A percentile compares a stretch with the other conserved stretches of the same genome.
Evolutionary conservation across 352 stramenopile species (phyloP).

Genomic region (Hyaloperonospora arabidopsidis): DNA sequence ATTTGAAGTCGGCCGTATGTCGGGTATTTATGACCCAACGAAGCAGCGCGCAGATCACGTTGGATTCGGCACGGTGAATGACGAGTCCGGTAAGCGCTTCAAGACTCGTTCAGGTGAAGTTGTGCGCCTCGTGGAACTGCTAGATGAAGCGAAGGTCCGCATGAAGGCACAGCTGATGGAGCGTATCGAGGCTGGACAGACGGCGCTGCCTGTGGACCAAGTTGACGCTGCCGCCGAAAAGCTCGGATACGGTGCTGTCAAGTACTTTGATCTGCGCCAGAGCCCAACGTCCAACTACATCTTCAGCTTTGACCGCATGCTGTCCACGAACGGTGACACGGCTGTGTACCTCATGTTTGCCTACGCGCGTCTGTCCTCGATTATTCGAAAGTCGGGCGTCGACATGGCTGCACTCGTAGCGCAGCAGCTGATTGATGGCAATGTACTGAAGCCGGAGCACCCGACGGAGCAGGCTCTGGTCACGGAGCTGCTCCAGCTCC

Average conservation of each 20-base stretch:
- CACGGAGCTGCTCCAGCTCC: slow-evolving; percentile 93
- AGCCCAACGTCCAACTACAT: slow-evolving; percentile 97
- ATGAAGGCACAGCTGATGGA: slow-evolving; percentile 92
- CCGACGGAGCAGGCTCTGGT: slow-evolving; percentile 87
- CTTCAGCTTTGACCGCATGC: slow-evolving; percentile 99
- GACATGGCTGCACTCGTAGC: slow-evolving; percentile 66
- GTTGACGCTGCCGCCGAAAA: slow-evolving; percentile 90
- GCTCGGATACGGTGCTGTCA: slow-evolving; percentile 98
- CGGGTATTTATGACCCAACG: slow-evolving; percentile 62
- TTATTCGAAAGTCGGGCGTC: slow-evolving; percentile 91
- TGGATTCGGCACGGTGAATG: slow-evolving; percentile 81
- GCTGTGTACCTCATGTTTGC: slow-evolving; percentile 99
- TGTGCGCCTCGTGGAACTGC: slow-evolving; percentile 96
- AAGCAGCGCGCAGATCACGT: slow-evolving; percentile 84
- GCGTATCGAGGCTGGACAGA: slow-evolving; percentile 89
- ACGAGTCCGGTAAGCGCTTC: slow-evolving; percentile 90
- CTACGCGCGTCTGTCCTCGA: slow-evolving; percentile 95
- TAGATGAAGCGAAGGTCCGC: slow-evolving; percentile 94
- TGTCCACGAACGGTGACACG: slow-evolving; percentile 98
- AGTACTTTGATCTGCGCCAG: slow-evolving; percentile 99
- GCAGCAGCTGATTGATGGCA: slow-evolving; percentile 33
- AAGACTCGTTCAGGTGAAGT: slow-evolving; percentile 98
- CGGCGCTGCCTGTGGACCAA: slow-evolving; percentile 82
- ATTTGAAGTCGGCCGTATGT: slow-evolving; percentile 74
- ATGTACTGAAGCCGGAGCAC: slow-evolving; percentile 63